Evolutionary conservation across 805 yeast genomes (phyloP).

Genomic region (Vanderwaltozyma yarrowii): DNA sequence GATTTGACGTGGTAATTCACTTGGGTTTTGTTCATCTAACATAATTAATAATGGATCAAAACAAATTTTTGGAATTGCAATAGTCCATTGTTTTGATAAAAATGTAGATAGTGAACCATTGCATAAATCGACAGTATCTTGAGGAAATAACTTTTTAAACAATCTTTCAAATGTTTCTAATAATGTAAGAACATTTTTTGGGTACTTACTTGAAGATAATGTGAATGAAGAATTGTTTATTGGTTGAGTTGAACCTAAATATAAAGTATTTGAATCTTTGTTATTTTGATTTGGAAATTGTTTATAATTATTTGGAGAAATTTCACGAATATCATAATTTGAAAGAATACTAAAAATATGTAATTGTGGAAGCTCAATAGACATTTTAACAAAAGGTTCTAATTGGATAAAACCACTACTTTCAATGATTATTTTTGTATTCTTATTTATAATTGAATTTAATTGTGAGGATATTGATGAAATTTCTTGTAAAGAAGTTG

Average conservation of each 20-base stretch:
- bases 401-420: slow-evolving; percentile 62
- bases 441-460: slow-evolving; percentile 30
- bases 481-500: slow-evolving; percentile 42
- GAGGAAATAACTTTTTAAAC: slow-evolving; percentile 25
- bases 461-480: slow-evolving; percentile 34
- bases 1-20: slow-evolving; percentile 49
- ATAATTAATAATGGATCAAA: slow-evolving; percentile 67
- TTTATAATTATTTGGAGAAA: slow-evolving; percentile 26
- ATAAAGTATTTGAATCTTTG: slow-evolving; percentile 35
- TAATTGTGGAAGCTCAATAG: slow-evolving; percentile 28
- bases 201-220: slow-evolving; percentile 11
- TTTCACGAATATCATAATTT: slow-evolving; percentile 45
- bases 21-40: slow-evolving; percentile 62
- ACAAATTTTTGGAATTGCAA: slow-evolving; percentile 68
- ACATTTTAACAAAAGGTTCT: slow-evolving; percentile 54
- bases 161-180: slow-evolving; percentile 24
- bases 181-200: slow-evolving; percentile 12
- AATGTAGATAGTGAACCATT: slow-evolving; percentile 35
- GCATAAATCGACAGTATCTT: slow-evolving; percentile 32
- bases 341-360: slow-evolving; percentile 49
- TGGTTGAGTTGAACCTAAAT: slow-evolving; percentile 29
- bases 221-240: slow-evolving; percentile 3
- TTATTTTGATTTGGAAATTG: slow-evolving; percentile 24
- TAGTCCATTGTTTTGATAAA: slow-evolving; percentile 72
- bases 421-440: slow-evolving; percentile 51